Evolutionary conservation across 2,329 filamentous ascomycete species (phyloP).

Genomic region (Madurella fahalii): DNA sequence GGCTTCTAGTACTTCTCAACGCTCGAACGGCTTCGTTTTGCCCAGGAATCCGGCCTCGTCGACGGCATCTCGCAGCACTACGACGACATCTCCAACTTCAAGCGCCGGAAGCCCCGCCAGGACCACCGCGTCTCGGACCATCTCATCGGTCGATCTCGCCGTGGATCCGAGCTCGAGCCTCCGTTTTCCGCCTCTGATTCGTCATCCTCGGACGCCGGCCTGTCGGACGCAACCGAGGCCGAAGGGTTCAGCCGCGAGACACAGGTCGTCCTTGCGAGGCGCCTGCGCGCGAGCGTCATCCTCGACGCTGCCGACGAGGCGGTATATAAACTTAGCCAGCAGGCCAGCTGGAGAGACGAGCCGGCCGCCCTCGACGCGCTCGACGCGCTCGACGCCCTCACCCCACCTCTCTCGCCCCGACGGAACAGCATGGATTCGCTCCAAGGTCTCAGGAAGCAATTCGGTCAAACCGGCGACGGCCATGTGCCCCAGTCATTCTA

Average conservation of each 20-base stretch:
- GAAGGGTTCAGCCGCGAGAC: constrained; percentile 68
- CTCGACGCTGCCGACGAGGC: constrained; percentile 50
- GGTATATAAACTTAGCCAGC: constrained; percentile 45
- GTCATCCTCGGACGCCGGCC: constrained; percentile 59
- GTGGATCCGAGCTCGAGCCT: constrained; percentile 32
- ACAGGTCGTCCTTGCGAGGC: constrained; percentile 56
- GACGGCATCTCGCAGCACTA: constrained; percentile 36
- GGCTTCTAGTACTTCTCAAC: constrained; percentile 65
- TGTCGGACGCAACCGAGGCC: constrained; percentile 72
- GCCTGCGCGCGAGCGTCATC: constrained; percentile 38
- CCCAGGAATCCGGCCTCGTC: constrained; percentile 40
- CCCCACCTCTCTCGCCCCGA: constrained; percentile 29
- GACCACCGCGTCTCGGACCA: constrained; percentile 31
- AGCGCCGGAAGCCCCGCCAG: constrained; percentile 30
- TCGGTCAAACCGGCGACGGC: constrained; percentile 20
- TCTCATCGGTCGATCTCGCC: constrained; percentile 29
- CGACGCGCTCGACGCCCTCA: constrained; percentile 28
- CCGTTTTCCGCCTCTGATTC: constrained; percentile 52
- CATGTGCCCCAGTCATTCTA: constrained; percentile 52
- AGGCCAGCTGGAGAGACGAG: constrained; percentile 34
- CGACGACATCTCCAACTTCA: constrained; percentile 33
- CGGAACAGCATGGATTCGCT: constrained; percentile 31
- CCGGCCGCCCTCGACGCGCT: constrained; percentile 30
- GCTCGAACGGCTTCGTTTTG: constrained; percentile 65
- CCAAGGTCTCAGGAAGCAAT: constrained; percentile 13